These are phyloP conservation scores for Ascochyta rabiei DNA, from an alignment of 2,329 filamentous ascomycete genomes.

Conservation along the genomic window DNA sequence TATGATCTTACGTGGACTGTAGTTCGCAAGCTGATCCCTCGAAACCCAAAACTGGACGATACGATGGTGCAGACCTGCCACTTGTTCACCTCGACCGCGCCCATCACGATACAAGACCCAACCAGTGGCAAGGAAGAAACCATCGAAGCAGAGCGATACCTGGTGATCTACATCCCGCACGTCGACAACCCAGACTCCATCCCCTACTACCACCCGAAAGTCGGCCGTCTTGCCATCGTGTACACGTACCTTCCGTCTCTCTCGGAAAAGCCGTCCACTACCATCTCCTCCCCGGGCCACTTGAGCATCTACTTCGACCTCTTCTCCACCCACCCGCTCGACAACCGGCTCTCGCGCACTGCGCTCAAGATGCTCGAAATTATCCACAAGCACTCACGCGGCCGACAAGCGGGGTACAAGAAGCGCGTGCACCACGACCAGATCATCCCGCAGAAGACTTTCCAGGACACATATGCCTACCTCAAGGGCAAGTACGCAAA, in stretches of 20 bases:
- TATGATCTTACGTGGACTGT: slow-evolving; percentile 66
- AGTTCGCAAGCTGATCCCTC: slow-evolving; percentile 78
- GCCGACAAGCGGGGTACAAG: slow-evolving; percentile 68
- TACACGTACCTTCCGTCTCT: slow-evolving; percentile 62
- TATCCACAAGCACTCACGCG: slow-evolving; percentile 75
- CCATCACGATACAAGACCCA: slow-evolving; percentile 16
- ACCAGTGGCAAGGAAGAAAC: slow-evolving; percentile 34
- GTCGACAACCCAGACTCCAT: slow-evolving; percentile 64
- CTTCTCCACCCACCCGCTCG: slow-evolving; percentile 49
- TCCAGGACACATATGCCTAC: slow-evolving; percentile 81
- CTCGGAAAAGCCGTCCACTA: not conserved
- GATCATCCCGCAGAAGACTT: slow-evolving; percentile 73
- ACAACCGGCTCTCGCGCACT: slow-evolving; percentile 67
- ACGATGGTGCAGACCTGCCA: slow-evolving; percentile 83
- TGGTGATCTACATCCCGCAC: slow-evolving; percentile 83
- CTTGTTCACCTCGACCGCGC: slow-evolving; percentile 59
- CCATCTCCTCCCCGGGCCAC: slow-evolving; percentile 43
- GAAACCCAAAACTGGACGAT: slow-evolving; percentile 77
- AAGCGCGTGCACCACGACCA: slow-evolving; percentile 86
- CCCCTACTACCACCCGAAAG: slow-evolving; percentile 87
- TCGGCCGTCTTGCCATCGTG: slow-evolving; percentile 75
- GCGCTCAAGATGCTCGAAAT: slow-evolving; percentile 71
- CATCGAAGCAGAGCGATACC: slow-evolving; percentile 49
- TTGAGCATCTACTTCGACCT: slow-evolving; percentile 60
- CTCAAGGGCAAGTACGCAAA: slow-evolving; percentile 82